phyloP scores from a whole-genome alignment of 768 basidiomycete species.

The Collybia mongolica region DNA sequence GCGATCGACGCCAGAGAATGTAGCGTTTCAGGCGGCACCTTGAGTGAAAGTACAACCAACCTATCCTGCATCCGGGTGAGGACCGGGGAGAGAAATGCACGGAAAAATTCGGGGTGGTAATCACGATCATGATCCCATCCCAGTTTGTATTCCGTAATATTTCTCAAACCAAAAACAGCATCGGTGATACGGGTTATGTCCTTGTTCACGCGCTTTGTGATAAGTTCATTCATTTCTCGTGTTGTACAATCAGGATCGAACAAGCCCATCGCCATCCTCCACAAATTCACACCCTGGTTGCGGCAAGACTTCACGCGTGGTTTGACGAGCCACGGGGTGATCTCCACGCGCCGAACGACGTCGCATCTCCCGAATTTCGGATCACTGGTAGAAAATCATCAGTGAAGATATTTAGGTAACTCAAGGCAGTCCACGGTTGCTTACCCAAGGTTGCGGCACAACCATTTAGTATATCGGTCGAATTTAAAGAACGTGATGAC shows the following conservation, averaged over 20 bases:
- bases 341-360: conserved; percentile 31
- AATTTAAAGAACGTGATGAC: conserved; percentile 17
- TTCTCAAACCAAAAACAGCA: conserved; percentile 28
- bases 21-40: conserved; percentile 37
- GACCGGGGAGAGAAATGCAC: conserved; percentile 34
- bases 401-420: neutral
- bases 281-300: conserved; percentile 25
- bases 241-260: conserved; percentile 28
- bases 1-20: conserved; percentile 27
- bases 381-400: conserved; percentile 16
- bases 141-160: conserved; percentile 35
- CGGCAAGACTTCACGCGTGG: conserved; percentile 28
- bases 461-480: conserved; percentile 17
- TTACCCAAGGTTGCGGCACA: conserved; percentile 21
- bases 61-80: conserved; percentile 28
- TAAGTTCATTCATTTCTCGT: conserved; percentile 28
- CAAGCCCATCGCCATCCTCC: conserved; percentile 22
- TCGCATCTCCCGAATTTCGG: conserved; percentile 22
- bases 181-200: conserved; percentile 31
- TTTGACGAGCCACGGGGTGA: conserved; percentile 41
- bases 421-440: conserved; percentile 2
- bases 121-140: conserved; percentile 34
- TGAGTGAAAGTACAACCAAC: conserved; percentile 33
- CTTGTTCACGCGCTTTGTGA: conserved; percentile 34
- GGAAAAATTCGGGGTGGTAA: conserved; percentile 35